phyloP scores from a whole-genome alignment of 129 eudicot genomes.

The Artemisia argyi region DNA sequence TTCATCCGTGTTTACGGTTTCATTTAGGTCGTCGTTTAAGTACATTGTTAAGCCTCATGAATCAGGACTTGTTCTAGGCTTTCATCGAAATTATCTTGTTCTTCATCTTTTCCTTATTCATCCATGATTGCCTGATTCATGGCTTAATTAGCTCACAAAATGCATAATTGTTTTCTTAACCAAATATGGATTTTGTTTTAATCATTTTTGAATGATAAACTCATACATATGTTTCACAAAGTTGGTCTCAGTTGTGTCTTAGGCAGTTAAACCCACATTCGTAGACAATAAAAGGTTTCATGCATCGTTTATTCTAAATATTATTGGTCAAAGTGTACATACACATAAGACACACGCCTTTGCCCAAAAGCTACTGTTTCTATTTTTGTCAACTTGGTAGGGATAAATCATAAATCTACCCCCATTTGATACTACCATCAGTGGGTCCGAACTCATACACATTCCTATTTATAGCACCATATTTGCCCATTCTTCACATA shows the following conservation, averaged over 20 bases:
- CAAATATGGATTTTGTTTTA: no score
- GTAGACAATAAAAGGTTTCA: background rate
- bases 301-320: background rate
- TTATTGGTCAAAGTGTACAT: background rate
- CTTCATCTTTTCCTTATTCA: background rate
- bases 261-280: no score
- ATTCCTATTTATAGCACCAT: conserved; percentile 28
- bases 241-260: no score
- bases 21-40: no score
- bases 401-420: background rate
- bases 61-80: background rate
- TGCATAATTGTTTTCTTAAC: no score
- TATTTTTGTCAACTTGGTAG: conserved; percentile 9
- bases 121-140: no score
- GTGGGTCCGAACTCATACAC: conserved; percentile 21
- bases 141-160: no score
- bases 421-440: background rate
- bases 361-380: background rate
- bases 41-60: no score
- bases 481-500: conserved; percentile 26
- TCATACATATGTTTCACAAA: no score
- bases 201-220: no score
- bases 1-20: no score
- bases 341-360: background rate
- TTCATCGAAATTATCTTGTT: background rate